Evolutionary conservation across 768 basidiomycete species (phyloP).

Genomic region (Russula sp.): DNA sequence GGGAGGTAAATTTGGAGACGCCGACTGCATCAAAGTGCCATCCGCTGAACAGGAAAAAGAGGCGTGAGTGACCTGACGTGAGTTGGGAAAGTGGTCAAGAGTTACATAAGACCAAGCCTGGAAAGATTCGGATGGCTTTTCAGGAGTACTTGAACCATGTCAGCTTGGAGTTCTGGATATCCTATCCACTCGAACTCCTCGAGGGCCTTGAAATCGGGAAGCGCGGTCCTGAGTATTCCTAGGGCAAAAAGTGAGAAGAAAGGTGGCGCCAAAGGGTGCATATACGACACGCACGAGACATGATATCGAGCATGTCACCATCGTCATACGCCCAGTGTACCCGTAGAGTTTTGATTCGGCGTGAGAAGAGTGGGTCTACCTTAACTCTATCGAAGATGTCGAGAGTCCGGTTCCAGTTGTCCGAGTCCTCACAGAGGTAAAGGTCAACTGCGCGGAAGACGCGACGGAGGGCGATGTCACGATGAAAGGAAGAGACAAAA

Average conservation of each 20-base stretch:
- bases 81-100: neutral
- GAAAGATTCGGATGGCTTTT: slow-evolving; percentile 46
- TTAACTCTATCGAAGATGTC: slow-evolving; percentile 65
- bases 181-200: slow-evolving; percentile 72
- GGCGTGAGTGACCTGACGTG: neutral
- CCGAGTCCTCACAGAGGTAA: slow-evolving; percentile 59
- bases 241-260: slow-evolving; percentile 44
- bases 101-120: slow-evolving; percentile 52
- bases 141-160: slow-evolving; percentile 54
- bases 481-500: slow-evolving; percentile 54
- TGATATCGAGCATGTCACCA: slow-evolving; percentile 57
- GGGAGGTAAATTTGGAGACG: slow-evolving; percentile 51
- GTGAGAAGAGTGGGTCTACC: slow-evolving; percentile 52
- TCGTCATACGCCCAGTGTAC: slow-evolving; percentile 67
- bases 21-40: slow-evolving; percentile 72
- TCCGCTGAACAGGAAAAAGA: slow-evolving; percentile 33
- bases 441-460: slow-evolving; percentile 64
- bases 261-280: slow-evolving; percentile 50
- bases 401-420: slow-evolving; percentile 50
- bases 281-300: slow-evolving; percentile 46
- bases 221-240: slow-evolving; percentile 56
- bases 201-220: slow-evolving; percentile 55
- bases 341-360: slow-evolving; percentile 48
- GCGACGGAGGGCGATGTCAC: slow-evolving; percentile 54
- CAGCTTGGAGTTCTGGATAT: slow-evolving; percentile 61